These are phyloP conservation scores for Kentomonas sorsogonicus DNA, from an alignment of 208 protist genomes.

Conservation along the genomic window DNA sequence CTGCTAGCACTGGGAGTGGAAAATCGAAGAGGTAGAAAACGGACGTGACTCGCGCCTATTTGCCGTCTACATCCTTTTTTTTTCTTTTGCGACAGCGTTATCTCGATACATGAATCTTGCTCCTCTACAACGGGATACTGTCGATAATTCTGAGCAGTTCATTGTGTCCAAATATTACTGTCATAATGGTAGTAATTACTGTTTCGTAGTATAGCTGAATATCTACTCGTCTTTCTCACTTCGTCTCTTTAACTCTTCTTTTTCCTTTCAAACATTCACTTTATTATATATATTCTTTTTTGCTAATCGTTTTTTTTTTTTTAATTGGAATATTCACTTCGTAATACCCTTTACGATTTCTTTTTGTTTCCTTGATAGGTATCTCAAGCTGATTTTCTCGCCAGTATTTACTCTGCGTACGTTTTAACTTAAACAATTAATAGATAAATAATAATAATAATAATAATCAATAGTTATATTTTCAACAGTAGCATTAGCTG, in stretches of 20 bases:
- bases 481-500: not conserved
- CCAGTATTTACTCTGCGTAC: not conserved
- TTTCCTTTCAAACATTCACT: constrained; percentile 8
- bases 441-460: not conserved
- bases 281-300: constrained; percentile 18
- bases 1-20: no score
- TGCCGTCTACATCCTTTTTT: not conserved
- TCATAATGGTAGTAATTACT: not conserved
- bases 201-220: not conserved
- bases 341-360: constrained; percentile 2
- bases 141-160: no score
- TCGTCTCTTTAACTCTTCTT: not conserved
- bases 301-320: constrained; percentile 4
- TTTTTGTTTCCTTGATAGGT: not conserved
- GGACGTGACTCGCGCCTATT: no score
- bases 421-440: not conserved
- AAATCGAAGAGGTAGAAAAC: no score
- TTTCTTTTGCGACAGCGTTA: constrained; percentile 15
- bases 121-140: no score
- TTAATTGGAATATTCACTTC: not conserved
- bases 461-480: constrained; percentile 5
- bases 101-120: no score
- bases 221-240: not conserved
- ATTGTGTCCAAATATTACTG: not conserved
- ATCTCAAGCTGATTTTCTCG: not conserved